phyloP scores from a whole-genome alignment of 2,329 filamentous ascomycete genomes.

The Fusarium cyanostomum region DNA sequence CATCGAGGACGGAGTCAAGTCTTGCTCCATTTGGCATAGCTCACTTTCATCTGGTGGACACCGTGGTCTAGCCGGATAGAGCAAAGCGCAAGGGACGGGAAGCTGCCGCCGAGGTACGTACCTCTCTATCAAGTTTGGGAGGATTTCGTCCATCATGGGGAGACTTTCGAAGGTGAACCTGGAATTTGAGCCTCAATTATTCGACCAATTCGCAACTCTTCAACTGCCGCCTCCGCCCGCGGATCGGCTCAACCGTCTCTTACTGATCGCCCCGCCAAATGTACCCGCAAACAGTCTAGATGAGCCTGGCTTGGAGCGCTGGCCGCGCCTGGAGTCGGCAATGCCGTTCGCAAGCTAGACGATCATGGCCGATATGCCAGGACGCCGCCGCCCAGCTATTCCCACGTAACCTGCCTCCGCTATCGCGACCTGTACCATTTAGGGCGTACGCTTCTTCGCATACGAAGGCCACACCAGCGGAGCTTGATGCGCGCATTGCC shows the following conservation, averaged over 20 bases:
- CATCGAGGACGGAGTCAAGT: not conserved
- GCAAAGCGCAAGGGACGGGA: too few relatives aligned
- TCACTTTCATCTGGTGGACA: not conserved
- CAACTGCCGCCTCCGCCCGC: slow-evolving; percentile 10
- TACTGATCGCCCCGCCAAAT: slow-evolving; percentile 29
- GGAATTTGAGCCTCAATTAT: slow-evolving; percentile 5
- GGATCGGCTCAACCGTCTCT: not conserved
- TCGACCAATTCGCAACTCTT: slow-evolving; percentile 7
- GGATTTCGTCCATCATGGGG: slow-evolving; percentile 32
- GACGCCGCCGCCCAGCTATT: slow-evolving; percentile 7
- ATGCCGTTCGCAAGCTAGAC: slow-evolving; percentile 42
- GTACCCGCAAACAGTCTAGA: slow-evolving; percentile 40
- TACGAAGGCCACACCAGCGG: slow-evolving; percentile 45
- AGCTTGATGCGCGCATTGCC: slow-evolving; percentile 65
- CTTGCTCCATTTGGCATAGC: not conserved
- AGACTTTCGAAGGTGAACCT: slow-evolving; percentile 13
- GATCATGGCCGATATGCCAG: slow-evolving; percentile 27
- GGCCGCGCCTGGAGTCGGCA: slow-evolving; percentile 51
- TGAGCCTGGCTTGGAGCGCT: slow-evolving; percentile 51
- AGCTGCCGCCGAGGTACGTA: slow-evolving; percentile 17
- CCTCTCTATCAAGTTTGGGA: slow-evolving; percentile 16
- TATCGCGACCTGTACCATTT: not conserved
- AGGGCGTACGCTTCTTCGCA: slow-evolving; percentile 18
- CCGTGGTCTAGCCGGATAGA: too few relatives aligned
- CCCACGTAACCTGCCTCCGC: not conserved